Evolutionary conservation across 1,139 yeast genomes (phyloP).

Genomic region (Pichia norvegensis): DNA sequence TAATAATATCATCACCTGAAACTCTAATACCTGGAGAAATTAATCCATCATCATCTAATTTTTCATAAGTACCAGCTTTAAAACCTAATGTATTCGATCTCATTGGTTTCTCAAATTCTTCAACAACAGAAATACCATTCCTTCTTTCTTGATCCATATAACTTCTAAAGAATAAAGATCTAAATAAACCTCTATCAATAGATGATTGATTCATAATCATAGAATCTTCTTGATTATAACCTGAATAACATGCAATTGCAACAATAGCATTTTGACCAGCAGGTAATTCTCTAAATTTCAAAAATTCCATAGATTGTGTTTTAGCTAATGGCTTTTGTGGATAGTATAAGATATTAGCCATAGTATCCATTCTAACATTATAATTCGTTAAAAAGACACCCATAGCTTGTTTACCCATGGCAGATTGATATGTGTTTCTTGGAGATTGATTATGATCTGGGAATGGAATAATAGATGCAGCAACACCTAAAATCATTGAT

Average conservation of each 20-base stretch:
- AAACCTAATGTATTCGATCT: constrained; percentile 89
- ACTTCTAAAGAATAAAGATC: constrained; percentile 92
- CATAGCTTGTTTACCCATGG: constrained; percentile 99
- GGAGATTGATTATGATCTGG: constrained; percentile 99
- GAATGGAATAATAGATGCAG: constrained; percentile 98
- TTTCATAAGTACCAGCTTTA: constrained; percentile 97
- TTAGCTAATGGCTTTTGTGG: constrained; percentile 99
- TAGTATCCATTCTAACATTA: constrained; percentile 96
- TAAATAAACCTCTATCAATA: constrained; percentile 90
- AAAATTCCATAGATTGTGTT: constrained; percentile 96
- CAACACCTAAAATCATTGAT: constrained; percentile 96
- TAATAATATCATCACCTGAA: constrained; percentile 96
- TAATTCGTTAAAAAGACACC: constrained; percentile 98
- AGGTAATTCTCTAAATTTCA: constrained; percentile 95
- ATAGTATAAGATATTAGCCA: constrained; percentile 94
- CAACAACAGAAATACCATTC: constrained; percentile 96
- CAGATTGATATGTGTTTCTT: constrained; percentile 97
- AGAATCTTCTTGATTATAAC: constrained; percentile 99
- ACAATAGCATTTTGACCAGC: constrained; percentile 99
- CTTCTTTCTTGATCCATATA: constrained; percentile 98
- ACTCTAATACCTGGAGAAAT: constrained; percentile 98
- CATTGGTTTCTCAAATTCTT: constrained; percentile 92
- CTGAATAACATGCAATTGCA: constrained; percentile 96
- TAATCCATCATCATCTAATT: constrained; percentile 95
- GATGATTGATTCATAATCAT: constrained; percentile 99